These are phyloP conservation scores for Russula sp. DNA, from an alignment of 768 basidiomycete genomes.

Conservation along the genomic window DNA sequence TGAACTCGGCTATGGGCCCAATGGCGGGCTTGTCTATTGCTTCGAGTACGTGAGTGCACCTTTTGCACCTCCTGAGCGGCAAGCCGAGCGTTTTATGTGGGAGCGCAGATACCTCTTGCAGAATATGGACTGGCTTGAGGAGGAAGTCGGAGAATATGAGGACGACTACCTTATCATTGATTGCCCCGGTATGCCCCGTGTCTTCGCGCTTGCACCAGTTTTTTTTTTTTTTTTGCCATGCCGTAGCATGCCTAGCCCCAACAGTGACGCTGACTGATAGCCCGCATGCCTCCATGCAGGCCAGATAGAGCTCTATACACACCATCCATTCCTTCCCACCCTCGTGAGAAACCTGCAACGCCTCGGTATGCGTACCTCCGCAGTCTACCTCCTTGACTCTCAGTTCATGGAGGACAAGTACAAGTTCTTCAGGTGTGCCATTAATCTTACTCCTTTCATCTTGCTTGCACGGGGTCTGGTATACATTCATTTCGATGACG, in stretches of 20 bases:
- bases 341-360: constrained; percentile 73
- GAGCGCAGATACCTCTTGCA: constrained; percentile 80
- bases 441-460: constrained; percentile 4
- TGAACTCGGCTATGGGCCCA: constrained; percentile 93
- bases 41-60: constrained; percentile 88
- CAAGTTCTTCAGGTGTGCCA: constrained; percentile 85
- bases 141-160: constrained; percentile 90
- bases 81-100: constrained; percentile 11
- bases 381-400: constrained; percentile 90
- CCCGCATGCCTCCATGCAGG: constrained; percentile 45
- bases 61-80: background rate
- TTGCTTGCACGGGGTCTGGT: constrained; percentile 20
- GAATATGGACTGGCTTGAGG: constrained; percentile 98
- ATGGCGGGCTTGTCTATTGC: constrained; percentile 95
- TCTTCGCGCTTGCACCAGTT: constrained; percentile 2
- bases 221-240: constrained; percentile 17
- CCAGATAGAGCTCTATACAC: constrained; percentile 98
- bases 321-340: constrained; percentile 93
- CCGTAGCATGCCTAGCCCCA: constrained; percentile 6
- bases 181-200: constrained; percentile 65
- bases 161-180: constrained; percentile 94
- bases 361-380: constrained; percentile 82
- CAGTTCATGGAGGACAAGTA: constrained; percentile 99
- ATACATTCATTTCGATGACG: constrained; percentile 4
- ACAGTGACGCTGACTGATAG: constrained; percentile 9